Base-by-base conservation (phyloP, 371 early-diverging fungal species). In the Smittium culicis region DNA sequence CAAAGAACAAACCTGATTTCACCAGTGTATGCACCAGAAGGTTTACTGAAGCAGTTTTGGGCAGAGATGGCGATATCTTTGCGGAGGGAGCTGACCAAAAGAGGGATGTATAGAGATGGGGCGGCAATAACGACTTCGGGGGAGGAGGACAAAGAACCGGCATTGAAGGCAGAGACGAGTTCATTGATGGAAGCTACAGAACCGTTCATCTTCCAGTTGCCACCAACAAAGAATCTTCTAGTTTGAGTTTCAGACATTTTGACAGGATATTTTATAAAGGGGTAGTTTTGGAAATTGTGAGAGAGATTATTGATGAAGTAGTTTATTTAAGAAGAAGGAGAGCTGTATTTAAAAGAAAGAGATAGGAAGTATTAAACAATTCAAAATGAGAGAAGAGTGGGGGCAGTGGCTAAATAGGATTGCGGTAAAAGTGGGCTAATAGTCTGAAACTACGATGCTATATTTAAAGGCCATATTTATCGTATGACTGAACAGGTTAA, bases 191-290 rank as follows among this genome's bases (percentile, higher is more conserved):
- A 80, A 65, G 81, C 75, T 60, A 79, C 76, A 69, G 86, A 82
- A 77, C 95, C 97, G 83, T 98, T 98, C 94, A 95, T 91, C 83
- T 95, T 95, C 92, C 94, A 94, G 87, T 95, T 95, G 32, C 88
- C 88, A 34, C 79, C 77, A 65, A 79, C 79, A 69, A 72, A 73
- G 71, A 79, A 79, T 30, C 32, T 62, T 29, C 63, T 29, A 11
- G 33, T 33, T n/a, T n/a, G n/a, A 28, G 34, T 62, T 62, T 62
- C 34, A 32, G n/a, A 32, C 34, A 32, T 14, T 14, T 60, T 29
- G 27, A 14, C 32, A 25, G 25, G 27, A 16, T 11, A 8, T 60
- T 60, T 54, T 54, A 17, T 54, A 17, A n/a, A n/a, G 54, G 54
- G 54, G 54, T n/a, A n/a, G n/a, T n/a, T n/a, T n/a, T n/a, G n/a